These are phyloP conservation scores for Hypericum androsaemum DNA, from an alignment of 345 rosid species.

Conservation along the genomic window DNA sequence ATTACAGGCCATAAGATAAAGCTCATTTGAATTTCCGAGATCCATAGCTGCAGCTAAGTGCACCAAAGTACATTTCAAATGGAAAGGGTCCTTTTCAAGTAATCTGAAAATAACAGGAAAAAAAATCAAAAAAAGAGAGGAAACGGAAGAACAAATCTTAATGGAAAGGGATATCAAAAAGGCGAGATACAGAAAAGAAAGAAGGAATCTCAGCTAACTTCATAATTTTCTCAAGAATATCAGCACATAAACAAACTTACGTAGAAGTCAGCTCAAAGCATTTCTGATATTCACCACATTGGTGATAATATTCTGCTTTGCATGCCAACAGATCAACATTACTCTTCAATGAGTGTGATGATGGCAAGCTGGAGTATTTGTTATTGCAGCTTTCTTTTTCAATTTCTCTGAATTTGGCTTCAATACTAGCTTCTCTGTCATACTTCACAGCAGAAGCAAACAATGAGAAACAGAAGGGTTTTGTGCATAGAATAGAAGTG, in stretches of 20 bases:
- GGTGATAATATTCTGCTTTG: constrained; percentile 96
- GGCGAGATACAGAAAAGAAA: too few relatives aligned
- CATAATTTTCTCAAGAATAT: too few relatives aligned
- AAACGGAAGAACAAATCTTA: constrained; percentile 6
- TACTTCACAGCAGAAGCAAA: constrained; percentile 32
- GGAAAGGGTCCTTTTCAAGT: constrained; percentile 98
- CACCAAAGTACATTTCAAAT: constrained; percentile 72
- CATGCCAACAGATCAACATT: constrained; percentile 84
- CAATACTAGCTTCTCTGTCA: constrained; percentile 68
- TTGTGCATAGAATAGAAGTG: constrained; percentile 7
- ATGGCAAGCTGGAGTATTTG: constrained; percentile 38
- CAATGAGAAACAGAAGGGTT: neutral
- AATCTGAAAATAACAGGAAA: constrained; percentile 34
- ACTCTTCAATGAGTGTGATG: constrained; percentile 45
- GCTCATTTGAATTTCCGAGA: constrained; percentile 95
- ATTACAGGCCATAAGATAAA: constrained; percentile 89
- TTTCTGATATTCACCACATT: constrained; percentile 88
- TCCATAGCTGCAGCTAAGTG: constrained; percentile 94
- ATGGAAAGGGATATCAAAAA: neutral
- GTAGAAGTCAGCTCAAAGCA: constrained; percentile 78
- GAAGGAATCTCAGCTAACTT: too few relatives aligned
- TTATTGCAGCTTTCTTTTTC: constrained; percentile 58
- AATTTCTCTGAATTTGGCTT: constrained; percentile 73
- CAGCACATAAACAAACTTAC: constrained; percentile 40
- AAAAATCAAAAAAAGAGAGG: constrained; percentile 11